Percentiles rank a stretch among this genome's conserved stretches.
phyloP scores from a whole-genome alignment of 371 early-diverging fungal genomes.

The Funneliformis caledonium region DNA sequence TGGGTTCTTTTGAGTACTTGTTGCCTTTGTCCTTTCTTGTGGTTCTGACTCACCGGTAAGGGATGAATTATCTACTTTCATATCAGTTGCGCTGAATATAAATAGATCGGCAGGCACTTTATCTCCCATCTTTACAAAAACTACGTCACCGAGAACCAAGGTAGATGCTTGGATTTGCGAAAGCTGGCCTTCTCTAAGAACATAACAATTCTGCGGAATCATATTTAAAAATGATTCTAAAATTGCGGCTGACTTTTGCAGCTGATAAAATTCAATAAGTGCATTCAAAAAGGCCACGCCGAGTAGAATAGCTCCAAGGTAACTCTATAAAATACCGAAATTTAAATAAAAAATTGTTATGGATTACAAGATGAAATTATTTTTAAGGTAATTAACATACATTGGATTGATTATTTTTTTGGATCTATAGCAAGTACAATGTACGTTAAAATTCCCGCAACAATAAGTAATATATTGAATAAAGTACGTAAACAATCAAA shows the following conservation, averaged over 20 bases:
- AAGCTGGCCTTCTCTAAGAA: slow-evolving; percentile 74
- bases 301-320: slow-evolving; percentile 88
- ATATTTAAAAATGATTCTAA: slow-evolving; percentile 89
- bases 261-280: slow-evolving; percentile 89
- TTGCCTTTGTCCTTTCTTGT: slow-evolving; percentile 66
- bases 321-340: slow-evolving; percentile 59
- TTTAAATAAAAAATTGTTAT: neutral
- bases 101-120: slow-evolving; percentile 92
- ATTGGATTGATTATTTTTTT: slow-evolving; percentile 65
- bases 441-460: slow-evolving; percentile 82
- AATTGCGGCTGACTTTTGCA: slow-evolving; percentile 82
- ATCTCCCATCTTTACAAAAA: slow-evolving; percentile 88
- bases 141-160: slow-evolving; percentile 88
- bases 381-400: slow-evolving; percentile 52
- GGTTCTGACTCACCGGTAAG: slow-evolving; percentile 96
- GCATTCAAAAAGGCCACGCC: slow-evolving; percentile 90
- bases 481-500: slow-evolving; percentile 72
- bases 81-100: slow-evolving; percentile 73
- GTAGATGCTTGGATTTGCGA: slow-evolving; percentile 66
- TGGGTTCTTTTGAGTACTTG: slow-evolving; percentile 70
- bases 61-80: slow-evolving; percentile 97
- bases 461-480: slow-evolving; percentile 87
- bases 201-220: slow-evolving; percentile 83
- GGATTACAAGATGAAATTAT: too few species aligned
- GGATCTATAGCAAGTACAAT: slow-evolving; percentile 78